phyloP scores from a whole-genome alignment of 805 yeast species.

The Jamesozyma piceae region DNA sequence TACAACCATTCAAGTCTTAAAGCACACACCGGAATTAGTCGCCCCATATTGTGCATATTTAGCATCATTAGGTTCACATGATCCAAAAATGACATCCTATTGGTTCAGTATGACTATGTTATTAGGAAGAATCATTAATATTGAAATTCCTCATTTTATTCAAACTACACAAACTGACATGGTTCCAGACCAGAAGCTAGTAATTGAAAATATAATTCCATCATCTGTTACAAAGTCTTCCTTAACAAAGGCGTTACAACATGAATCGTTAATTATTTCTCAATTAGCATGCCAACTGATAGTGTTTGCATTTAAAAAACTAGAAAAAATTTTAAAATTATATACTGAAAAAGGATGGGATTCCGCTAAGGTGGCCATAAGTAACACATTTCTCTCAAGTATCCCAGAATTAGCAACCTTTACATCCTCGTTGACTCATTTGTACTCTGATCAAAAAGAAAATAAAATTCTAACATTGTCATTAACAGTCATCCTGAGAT shows the following conservation, averaged over 20 bases:
- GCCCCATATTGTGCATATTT: conserved; percentile 58
- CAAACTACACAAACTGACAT: conserved; percentile 20
- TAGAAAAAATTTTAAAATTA: conserved; percentile 33
- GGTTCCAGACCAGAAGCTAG: conserved; percentile 30
- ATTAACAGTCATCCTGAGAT: conserved; percentile 35
- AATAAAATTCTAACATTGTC: conserved; percentile 42
- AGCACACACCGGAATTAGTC: conserved; percentile 55
- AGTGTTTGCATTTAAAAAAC: conserved; percentile 43
- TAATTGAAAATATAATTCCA: conserved; percentile 56
- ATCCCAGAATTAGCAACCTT: conserved; percentile 40
- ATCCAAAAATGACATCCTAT: conserved; percentile 70
- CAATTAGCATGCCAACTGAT: conserved; percentile 60
- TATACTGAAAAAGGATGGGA: conserved; percentile 37
- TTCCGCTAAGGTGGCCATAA: conserved; percentile 28
- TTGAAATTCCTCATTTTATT: conserved; percentile 43
- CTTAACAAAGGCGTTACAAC: conserved; percentile 48
- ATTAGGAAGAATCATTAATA: conserved; percentile 47
- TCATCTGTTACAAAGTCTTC: conserved; percentile 49
- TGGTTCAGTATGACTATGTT: conserved; percentile 71
- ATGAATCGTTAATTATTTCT: conserved; percentile 42
- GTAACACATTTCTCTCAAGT: conserved; percentile 25
- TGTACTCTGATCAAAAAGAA: conserved; percentile 29
- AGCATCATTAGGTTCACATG: conserved; percentile 60
- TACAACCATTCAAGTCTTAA: conserved; percentile 42
- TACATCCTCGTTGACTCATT: conserved; percentile 37